Evolutionary conservation across 768 basidiomycete genomes (phyloP), one percentile per base, ranked within the genome.

Genomic region (Boletus reticulatus): DNA sequence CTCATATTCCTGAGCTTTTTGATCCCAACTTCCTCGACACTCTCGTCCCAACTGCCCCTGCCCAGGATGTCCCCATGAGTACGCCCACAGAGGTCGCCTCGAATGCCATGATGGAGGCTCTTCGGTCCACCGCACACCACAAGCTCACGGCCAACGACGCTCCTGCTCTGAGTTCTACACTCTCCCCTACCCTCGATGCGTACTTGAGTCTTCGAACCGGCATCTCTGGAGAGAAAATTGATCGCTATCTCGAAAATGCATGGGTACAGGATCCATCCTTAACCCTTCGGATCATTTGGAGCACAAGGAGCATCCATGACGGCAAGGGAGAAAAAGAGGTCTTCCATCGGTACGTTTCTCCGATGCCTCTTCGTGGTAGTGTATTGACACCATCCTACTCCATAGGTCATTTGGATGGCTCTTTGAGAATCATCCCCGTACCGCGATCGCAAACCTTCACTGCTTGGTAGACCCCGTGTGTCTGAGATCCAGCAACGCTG

Each of bases 251-350:
- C 1, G 61, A 65, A 0, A 71, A 76, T 6, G 76, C 85, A 3
- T 90, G 87, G 87, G 66, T 62, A 27, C 80, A 84, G 55, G 82
- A 88, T 62, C 72, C 85, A 0, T 58, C 65, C 9, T 59, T 84
- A n/a, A 86, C 87, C 1, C 74, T 89, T 37, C 76, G 78, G 34
- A 73, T 89, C 53, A 85, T 91, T 57, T 89, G 86, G 84, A 81
- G 84, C 54, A 63, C 80, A 45, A 69, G 87, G 31, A 87, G 84
- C 37, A 88, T 91, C 31, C 85, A 86, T 53, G 84, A 89, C 42
- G 87, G 88, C 0, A 86, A 84, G 62, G 72, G 76, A 7, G 81
- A 83, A 44, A 83, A 78, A 57, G 81, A 84, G 53, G 67, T 70
- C 0, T 89, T 89, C 62, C 88, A 87, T 66, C 73, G 68, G 80